Base-by-base conservation (phyloP, 164 flowering plant genomes). In the Buxus sempervirens region DNA sequence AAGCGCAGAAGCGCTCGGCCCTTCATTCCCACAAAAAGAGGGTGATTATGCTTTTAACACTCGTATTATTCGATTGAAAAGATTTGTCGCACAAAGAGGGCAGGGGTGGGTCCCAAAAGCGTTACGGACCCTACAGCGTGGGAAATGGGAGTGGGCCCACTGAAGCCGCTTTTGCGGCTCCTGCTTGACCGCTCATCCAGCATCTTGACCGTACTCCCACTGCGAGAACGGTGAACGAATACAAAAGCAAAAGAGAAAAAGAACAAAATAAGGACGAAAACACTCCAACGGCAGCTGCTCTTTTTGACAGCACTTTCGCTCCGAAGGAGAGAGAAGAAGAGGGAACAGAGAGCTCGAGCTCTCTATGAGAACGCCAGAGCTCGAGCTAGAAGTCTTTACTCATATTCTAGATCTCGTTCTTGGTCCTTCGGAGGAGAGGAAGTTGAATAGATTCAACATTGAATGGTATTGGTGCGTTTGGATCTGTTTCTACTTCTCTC, bases 81-180 rank as follows among this genome's bases (percentile, higher is more conserved):
- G 76, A 72, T 61, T 62, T 79, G 79, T 71, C 58, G 69, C 27
- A 49, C 54, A 71, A 71, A 68, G 64, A 69, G 54, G 74, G 73
- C 82, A 79, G 4, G 27, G 1, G 54, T 54, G 69, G 82, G 79
- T 32, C 68, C 78, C 65, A 53, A 23, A 42, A 21, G 0, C 12
- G 22, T n/a, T n/a, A 54, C 42, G 32, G 65, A 64, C 21, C 49
- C 64, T 58, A 68, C 36, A 65, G 23, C 14, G 20, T 5, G 18
- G 54, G 9, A 53, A 38, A n/a, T 16, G 28, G 23, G 19, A 15
- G 25, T 26, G 67, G 66, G 1, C 73, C 72, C 62, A 41, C 62
- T 23, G 2, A 14, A 21, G 19, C 48, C 7, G 38, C n/a, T n/a
- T n/a, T n/a, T n/a, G n/a, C n/a, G n/a, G n/a, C n/a, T n/a, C n/a